Evolutionary conservation across 1,284 basidiomycete genomes (phyloP), one percentile per base, ranked within the genome.

Genomic region (Pseudozyma hubeiensis): DNA sequence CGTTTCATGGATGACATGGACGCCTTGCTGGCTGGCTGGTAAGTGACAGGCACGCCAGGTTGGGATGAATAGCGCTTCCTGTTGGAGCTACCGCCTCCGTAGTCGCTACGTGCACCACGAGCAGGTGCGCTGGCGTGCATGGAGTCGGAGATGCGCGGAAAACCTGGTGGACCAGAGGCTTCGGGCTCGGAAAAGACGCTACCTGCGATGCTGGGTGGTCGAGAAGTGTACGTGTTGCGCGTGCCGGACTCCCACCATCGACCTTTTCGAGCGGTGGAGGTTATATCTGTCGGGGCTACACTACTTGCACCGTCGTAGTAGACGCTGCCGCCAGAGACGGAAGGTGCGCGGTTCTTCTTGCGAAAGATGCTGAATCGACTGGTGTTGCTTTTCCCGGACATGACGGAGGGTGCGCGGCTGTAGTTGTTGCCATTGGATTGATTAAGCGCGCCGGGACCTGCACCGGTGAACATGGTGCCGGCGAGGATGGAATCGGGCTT

Each of bases 171-270:
- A 37, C 40, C 49, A 34, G 61, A 31, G 0, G 31, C 39, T 11
- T 74, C 74, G 13, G 78, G 75, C 48, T 81, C 80, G 35, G 78
- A 79, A 46, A 81, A 79, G 64, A 79, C 52, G 58, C 75, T 77
- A 17, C 75, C 79, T 11, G 77, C 63, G 16, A 81, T 40, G 56
- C 79, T 81, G n/a, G 71, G 68, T 31, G 77, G 59, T 10, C 77
- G 43, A 19, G 61, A 73, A 31, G 47, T 56, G 37, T 64, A 67
- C 19, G 54, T 53, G 48, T 77, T 72, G 39, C 64, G 60, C 19
- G 62, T 63, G 17, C 65, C 70, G 37, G 58, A 52, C 40, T 79
- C 79, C 79, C 79, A 81, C 79, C 79, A 81, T 9, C 77, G 52
- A 19, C 59, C 56, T 46, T 76, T 77, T 4, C 60, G 59, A 9